A percentile compares a stretch with the other conserved stretches of the same genome.
These are phyloP conservation scores for Closterium sp. DNA, from an alignment of 139 green algal species.

Conservation along the genomic window DNA sequence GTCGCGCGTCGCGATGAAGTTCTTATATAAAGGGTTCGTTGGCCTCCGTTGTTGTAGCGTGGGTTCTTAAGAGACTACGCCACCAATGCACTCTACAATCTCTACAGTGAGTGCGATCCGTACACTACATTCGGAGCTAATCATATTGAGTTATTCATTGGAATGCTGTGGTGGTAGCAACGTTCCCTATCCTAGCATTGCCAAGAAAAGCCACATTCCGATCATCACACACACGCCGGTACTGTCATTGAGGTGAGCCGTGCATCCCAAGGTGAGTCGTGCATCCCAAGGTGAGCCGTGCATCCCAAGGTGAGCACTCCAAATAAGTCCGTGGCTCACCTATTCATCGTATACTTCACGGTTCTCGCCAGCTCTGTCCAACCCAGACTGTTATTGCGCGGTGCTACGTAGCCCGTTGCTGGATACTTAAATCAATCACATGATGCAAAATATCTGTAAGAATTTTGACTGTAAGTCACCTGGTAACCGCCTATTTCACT, in stretches of 20 bases:
- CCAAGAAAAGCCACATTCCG: too few relatives aligned
- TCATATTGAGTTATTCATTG: too few relatives aligned
- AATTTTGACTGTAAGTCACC: too few relatives aligned
- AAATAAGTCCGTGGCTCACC: background rate
- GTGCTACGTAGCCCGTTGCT: too few relatives aligned
- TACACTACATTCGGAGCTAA: background rate
- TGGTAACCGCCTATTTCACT: too few relatives aligned
- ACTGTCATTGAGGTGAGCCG: background rate
- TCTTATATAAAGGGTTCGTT: background rate
- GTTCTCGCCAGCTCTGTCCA: background rate
- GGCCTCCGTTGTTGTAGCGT: background rate
- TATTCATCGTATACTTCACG: background rate
- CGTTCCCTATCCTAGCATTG: too few relatives aligned
- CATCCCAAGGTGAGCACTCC: conserved; percentile 12
- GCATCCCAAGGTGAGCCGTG: conserved; percentile 26
- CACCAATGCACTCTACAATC: background rate
- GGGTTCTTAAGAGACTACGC: background rate
- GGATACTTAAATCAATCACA: too few relatives aligned
- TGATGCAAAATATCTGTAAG: too few relatives aligned
- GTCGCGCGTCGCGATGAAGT: background rate
- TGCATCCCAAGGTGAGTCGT: conserved; percentile 22
- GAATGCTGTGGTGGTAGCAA: too few relatives aligned
- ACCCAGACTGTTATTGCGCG: background rate
- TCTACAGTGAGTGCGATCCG: background rate
- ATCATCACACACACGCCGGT: too few relatives aligned